Base-by-base conservation (phyloP, 192 early-diverging fungal species). In the Backusella liffmaniae region DNA sequence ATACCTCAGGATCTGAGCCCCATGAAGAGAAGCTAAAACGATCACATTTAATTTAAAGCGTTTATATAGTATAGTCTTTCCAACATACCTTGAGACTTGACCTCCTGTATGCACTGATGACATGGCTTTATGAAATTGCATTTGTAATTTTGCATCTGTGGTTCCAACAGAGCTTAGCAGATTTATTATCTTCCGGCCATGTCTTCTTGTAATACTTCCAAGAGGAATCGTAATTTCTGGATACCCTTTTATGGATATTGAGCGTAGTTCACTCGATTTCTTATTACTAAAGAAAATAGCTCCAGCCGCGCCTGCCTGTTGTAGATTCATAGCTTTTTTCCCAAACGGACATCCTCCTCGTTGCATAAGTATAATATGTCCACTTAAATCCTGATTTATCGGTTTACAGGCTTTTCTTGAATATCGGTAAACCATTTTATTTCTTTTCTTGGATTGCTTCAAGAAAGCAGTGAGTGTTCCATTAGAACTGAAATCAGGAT, bases 291-390 rank as follows among this genome's bases (percentile, higher is more conserved):
- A 91, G 23, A 93, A 76, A 36, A 94, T 76, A 8, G 89, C 83
- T 30, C 83, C 93, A n/a, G 82, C 73, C 0, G 90, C 93, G 12
- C 89, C 89, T 4, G 90, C 92, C 9, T 30, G 59, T 51, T 86
- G 86, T 6, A 90, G 89, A 72, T 89, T 79, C 4, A 69, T 67
- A 0, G 88, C 77, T 84, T 95, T 95, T 53, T 83, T 70, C 3
- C 78, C 83, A 80, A 93, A 90, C 0, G 75, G 79, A 59, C 92
- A 95, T 21, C 77, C 84, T 3, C 92, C 92, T 37, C 91, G 89
- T 41, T 86, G 82, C 42, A 92, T 82, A 44, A 93, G 73, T 18
- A 84, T 80, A 35, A 91, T 83, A 69, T 89, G 82, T 0, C 83
- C 81, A 49, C 46, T 49, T n/a, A 49, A 49, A n/a, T 0, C 46